Conservation (phyloP, 2,329 filamentous ascomycete genomes). For the Albophoma yamanashiensis region DNA sequence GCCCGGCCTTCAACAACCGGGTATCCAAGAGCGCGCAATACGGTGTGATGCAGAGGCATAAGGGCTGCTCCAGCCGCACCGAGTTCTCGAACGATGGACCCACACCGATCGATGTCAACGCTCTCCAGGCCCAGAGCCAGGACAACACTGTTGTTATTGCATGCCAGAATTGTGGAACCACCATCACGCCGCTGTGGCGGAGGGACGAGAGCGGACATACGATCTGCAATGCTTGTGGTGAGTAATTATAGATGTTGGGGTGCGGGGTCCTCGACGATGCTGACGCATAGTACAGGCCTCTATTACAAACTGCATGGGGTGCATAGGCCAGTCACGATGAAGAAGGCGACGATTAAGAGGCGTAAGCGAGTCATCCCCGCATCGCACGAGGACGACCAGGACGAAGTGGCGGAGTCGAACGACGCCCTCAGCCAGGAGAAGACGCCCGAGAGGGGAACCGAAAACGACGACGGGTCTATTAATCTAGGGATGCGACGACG, state of each 20-base stretch:
- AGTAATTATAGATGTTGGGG: constrained; percentile 15
- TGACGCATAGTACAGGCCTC: constrained; percentile 48
- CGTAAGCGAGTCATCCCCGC: constrained; percentile 90
- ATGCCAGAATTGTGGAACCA: constrained; percentile 94
- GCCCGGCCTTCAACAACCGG: constrained; percentile 94
- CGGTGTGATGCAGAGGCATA: constrained; percentile 41
- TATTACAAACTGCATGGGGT: constrained; percentile 95
- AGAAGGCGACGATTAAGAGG: constrained; percentile 93
- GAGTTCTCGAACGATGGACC: constrained; percentile 15
- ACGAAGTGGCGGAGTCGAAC: constrained; percentile 37
- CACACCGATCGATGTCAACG: constrained; percentile 22
- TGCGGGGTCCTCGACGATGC: not conserved
- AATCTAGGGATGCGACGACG: constrained; percentile 48
- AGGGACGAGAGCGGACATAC: constrained; percentile 90
- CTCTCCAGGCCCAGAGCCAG: constrained; percentile 18
- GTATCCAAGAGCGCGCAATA: constrained; percentile 78
- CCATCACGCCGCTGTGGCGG: constrained; percentile 91
- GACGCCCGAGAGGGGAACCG: constrained; percentile 39
- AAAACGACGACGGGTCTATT: constrained; percentile 54
- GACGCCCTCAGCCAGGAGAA: constrained; percentile 24
- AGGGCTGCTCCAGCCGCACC: constrained; percentile 19
- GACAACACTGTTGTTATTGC: constrained; percentile 55
- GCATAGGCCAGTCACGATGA: constrained; percentile 95
- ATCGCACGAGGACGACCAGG: constrained; percentile 37
- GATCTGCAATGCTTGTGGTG: constrained; percentile 97